Base-by-base conservation (phyloP, 225 moss, liverwort and hornwort genomes). In the Marchantia paleacea region DNA sequence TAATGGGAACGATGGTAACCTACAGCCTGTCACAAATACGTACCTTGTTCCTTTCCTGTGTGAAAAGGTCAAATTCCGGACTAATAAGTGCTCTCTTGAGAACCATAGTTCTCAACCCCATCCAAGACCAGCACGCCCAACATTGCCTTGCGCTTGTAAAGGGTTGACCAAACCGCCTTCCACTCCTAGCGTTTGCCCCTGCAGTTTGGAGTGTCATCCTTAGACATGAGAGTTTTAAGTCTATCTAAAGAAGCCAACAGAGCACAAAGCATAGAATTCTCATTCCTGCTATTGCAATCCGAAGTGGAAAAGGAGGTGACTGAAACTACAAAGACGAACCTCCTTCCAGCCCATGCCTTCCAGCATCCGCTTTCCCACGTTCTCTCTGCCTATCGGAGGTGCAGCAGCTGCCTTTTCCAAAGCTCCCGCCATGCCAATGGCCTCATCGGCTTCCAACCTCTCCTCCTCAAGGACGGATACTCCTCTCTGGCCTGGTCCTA, bases 281-380 rank as follows among this genome's bases (percentile, higher is more conserved):
- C 62, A n/a, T 6, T 58, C 16, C 0, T 58, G 58, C 58, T 58
- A 16, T 15, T 16, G 58, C 58, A 58, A 15, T 58, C 20, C 18
- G 18, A 24, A 8, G 8, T 62, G n/a, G n/a, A 62, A 62, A 5
- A 62, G 3, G 9, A n/a, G n/a, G 24, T 24, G 62, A 62, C 10
- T 29, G 73, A 52, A 22, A 39, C 26, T 15, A 24, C 29, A 15
- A 14, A 2, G 19, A 73, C 90, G 83, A 31, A 96, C 96, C 94
- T 97, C 97, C 85, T 93, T 93, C 97, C 97, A 97, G 25, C 97
- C 97, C 97, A 97, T 97, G 87, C 93, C 92, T 86, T 92, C 90
- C 73, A 97, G 85, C 95, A 97, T 97, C 76, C 90, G 91, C 78
- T 93, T 95, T 53, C 97, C 97, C 26, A 95, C 87, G 72, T 99